Base-by-base conservation (phyloP, 768 basidiomycete genomes). In the Lactifluus hygrophoroides region DNA sequence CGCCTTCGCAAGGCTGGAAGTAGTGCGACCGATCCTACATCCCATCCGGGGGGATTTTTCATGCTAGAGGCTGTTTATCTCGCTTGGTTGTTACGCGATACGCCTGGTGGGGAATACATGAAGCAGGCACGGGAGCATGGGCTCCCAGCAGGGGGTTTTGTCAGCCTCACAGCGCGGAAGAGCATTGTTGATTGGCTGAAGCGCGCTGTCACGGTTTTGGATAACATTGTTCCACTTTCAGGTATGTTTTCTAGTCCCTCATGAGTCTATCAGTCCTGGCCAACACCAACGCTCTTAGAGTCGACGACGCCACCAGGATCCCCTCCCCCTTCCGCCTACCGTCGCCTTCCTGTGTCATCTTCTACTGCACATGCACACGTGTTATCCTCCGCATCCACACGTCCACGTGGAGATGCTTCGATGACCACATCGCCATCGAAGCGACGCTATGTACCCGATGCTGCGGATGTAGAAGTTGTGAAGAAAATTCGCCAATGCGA, bases 111-210 rank as follows among this genome's bases (percentile, higher is more conserved):
- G 16, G 91, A 94, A 63, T 98, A 98, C 73, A 84, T 95, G 82
- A 87, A 85, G 68, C 85, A 88, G 65, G 85, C 86, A 2, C 77
- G 90, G 54, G 87, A 88, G 66, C 78, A 78, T 43, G 88, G 90
- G 1, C 72, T 93, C 30, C 58, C 54, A 2, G 76, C 81, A 2
- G 79, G 83, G 38, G 86, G 86, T 8, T 81, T 92, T 68, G 90
- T 97, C 38, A 85, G 88, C 64, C 83, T 92, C 34, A 90, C 91
- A 3, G 94, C 96, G 72, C 76, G 94, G 61, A 91, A 89, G 74
- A 77, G 77, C 45, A 84, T 95, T 0, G 82, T 90, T 35, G 93
- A 94, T 51, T 97, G 88, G 84, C 69, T 97, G 44, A 83, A 87
- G 65, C 84, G 88, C 35, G 77, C 73, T 66, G 68, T 71, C 13